A percentile compares a stretch with the other conserved stretches of the same genome.
Evolutionary conservation across 306 rosid species (phyloP).

Genomic region (Elaeagnus macrophylla): DNA sequence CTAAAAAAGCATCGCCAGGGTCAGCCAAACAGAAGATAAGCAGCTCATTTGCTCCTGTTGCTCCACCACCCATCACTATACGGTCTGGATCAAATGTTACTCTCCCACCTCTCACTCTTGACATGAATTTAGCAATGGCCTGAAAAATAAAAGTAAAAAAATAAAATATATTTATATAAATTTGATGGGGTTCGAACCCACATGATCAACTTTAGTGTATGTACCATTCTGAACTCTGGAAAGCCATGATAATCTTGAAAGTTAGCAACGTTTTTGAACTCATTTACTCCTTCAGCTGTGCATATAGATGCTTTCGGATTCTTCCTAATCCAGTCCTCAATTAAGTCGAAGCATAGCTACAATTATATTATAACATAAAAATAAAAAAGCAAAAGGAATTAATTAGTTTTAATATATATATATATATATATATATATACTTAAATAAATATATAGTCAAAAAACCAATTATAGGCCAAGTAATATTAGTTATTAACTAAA

Average conservation of each 20-base stretch:
- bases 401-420: no score
- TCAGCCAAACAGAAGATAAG: conserved; percentile 80
- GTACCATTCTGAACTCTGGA: conserved; percentile 58
- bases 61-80: conserved; percentile 85
- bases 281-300: conserved; percentile 55
- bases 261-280: conserved; percentile 53
- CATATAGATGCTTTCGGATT: conserved; percentile 77
- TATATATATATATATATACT: no score
- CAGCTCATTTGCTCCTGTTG: conserved; percentile 82
- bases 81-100: conserved; percentile 63
- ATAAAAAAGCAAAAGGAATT: no score
- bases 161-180: no score
- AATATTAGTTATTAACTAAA: neutral
- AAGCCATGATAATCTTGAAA: conserved; percentile 89
- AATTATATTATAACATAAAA: neutral
- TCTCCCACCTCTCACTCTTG: conserved; percentile 68
- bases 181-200: no score
- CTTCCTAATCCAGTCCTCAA: conserved; percentile 58
- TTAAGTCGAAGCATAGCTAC: conserved; percentile 54
- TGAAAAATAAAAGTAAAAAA: no score
- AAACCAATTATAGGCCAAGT: neutral
- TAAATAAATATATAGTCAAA: neutral
- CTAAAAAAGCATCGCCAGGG: conserved; percentile 79
- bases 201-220: no score
- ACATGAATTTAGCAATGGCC: conserved; percentile 85